Conservation (phyloP, 805 yeast genomes). For the Lipomyces mesembrius region DNA sequence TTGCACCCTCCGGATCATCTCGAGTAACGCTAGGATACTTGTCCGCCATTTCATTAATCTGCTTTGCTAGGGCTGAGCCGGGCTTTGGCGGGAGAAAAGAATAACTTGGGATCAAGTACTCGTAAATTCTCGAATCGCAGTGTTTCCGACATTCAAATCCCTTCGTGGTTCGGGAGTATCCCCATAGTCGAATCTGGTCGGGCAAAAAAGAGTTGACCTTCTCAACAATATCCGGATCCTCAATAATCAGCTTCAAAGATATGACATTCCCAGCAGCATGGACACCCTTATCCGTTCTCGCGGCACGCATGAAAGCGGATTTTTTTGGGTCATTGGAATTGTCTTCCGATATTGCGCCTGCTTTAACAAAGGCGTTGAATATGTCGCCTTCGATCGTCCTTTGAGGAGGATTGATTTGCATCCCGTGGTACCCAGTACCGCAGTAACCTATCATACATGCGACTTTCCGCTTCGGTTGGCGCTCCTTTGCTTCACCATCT, state of each 20-base stretch:
- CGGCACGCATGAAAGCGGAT: constrained; percentile 67
- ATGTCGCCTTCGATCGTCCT: constrained; percentile 90
- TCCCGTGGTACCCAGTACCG: constrained; percentile 95
- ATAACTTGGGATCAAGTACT: constrained; percentile 89
- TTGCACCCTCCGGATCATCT: constrained; percentile 27
- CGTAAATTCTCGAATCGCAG: constrained; percentile 96
- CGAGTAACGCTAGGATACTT: constrained; percentile 19
- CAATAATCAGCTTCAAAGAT: constrained; percentile 80
- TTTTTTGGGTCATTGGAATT: constrained; percentile 88
- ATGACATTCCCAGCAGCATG: constrained; percentile 96
- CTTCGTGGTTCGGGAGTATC: constrained; percentile 83
- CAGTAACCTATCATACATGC: constrained; percentile 92
- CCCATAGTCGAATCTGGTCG: constrained; percentile 90
- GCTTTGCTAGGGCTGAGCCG: constrained; percentile 58
- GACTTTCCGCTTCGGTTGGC: constrained; percentile 74
- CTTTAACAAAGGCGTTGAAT: constrained; percentile 77
- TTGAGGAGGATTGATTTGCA: constrained; percentile 85
- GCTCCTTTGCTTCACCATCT: constrained; percentile 31
- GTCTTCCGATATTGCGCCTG: constrained; percentile 87
- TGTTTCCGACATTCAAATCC: constrained; percentile 92
- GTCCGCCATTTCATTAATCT: constrained; percentile 12
- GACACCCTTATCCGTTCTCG: constrained; percentile 91
- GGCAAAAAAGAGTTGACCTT: constrained; percentile 80
- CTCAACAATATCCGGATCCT: constrained; percentile 72
- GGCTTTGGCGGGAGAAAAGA: constrained; percentile 92